phyloP scores from a whole-genome alignment of 257 asterid species.

The Solanum tarijense region DNA sequence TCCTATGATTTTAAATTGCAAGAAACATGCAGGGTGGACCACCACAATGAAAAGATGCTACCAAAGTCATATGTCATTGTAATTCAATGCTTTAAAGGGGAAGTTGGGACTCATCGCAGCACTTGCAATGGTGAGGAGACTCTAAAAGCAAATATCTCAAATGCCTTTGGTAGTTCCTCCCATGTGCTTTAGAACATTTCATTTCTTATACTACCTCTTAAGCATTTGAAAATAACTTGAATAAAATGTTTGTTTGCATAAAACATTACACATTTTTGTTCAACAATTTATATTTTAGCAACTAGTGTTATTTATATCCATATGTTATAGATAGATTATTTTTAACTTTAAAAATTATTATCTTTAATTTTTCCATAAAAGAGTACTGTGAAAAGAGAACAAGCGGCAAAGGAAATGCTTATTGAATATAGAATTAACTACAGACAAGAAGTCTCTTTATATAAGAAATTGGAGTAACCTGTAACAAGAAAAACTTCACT shows the following conservation, averaged over 20 bases:
- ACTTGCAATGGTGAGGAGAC: background rate
- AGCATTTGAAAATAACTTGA: background rate
- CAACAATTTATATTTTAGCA: background rate
- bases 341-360: background rate
- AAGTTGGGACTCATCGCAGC: background rate
- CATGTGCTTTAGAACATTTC: background rate
- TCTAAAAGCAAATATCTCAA: background rate
- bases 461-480: background rate
- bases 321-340: background rate
- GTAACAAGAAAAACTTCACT: background rate
- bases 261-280: background rate
- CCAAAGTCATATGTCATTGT: background rate
- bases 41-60: background rate
- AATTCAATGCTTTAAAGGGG: background rate
- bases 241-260: background rate
- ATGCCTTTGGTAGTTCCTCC: background rate
- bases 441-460: background rate
- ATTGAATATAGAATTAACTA: background rate
- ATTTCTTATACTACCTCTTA: background rate
- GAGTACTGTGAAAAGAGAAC: background rate
- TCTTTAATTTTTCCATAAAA: background rate
- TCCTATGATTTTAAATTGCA: background rate
- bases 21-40: background rate
- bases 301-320: background rate
- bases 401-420: background rate